phyloP scores from a whole-genome alignment of 768 basidiomycete species.

The Kwoniella europaea region DNA sequence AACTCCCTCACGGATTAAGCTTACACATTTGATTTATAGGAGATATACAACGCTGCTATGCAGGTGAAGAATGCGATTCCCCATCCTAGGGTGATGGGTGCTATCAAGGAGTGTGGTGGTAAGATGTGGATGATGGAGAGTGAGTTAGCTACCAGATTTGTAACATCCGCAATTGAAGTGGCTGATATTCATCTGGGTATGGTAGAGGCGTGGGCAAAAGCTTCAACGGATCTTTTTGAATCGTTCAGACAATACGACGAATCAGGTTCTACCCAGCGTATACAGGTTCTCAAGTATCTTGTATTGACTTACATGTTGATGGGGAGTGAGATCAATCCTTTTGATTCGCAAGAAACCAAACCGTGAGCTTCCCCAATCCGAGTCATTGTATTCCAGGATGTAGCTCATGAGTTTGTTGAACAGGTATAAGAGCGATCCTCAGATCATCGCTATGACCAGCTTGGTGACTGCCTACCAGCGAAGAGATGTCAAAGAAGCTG shows the following conservation, averaged over 20 bases:
- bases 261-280: conserved; percentile 92
- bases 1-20: background rate
- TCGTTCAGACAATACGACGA: conserved; percentile 99
- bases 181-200: conserved; percentile 1
- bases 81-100: conserved; percentile 97
- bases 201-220: conserved; percentile 93
- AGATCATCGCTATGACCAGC: conserved; percentile 98
- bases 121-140: conserved; percentile 99
- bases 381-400: background rate
- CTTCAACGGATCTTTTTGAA: conserved; percentile 97
- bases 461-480: conserved; percentile 95
- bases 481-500: conserved; percentile 94
- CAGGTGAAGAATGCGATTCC: conserved; percentile 94
- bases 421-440: conserved; percentile 91
- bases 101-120: conserved; percentile 98
- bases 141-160: conserved; percentile 57
- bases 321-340: conserved; percentile 97
- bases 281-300: conserved; percentile 97
- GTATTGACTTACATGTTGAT: conserved; percentile 98
- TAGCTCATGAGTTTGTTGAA: background rate
- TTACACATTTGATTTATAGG: conserved; percentile 63
- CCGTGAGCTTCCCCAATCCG: conserved; percentile 65
- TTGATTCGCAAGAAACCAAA: conserved; percentile 99
- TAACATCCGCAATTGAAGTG: background rate
- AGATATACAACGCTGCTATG: conserved; percentile 95